Base-by-base conservation (phyloP, 371 early-diverging fungal genomes). In the Rhizopus stolonifer region DNA sequence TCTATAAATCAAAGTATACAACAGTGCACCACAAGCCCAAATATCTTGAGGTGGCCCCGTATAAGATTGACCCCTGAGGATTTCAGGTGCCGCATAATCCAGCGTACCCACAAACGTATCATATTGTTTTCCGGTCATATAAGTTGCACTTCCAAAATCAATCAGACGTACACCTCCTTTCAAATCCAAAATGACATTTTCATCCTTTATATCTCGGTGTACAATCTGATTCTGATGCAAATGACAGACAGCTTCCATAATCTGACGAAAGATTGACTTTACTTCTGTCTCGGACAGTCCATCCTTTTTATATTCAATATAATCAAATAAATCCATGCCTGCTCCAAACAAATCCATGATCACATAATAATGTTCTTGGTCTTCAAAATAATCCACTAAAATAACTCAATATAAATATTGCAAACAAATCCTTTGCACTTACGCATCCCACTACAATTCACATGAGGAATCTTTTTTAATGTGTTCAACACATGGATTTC, bases 141-240 rank as follows among this genome's bases (percentile, higher is more conserved):
- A 85, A n/a, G 87, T 82, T 0, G 81, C 77, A 11, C 80, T 80
- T 17, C 88, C 88, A 70, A 88, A 88, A 54, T 87, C 88, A 46
- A 88, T 84, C 42, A 88, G 52, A 38, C 80, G 69, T 10, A 80
- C 76, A 18, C 61, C 68, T 32, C 68, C 65, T 25, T 77, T 50
- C 18, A 76, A 67, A 52, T 81, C 82, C 4, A 88, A 59, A 46
- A 89, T 81, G n/a, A 90, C 79, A 52, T 88, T 90, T 54, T 90
- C 88, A 50, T 90, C 90, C 72, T 87, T 84, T 58, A 85, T 83
- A 52, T 84, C 84, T 32, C 93, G 70, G 60, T 93, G 93, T n/a
- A 89, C 87, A 52, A 93, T 88, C 11, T 76, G 77, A 50, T 79
- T 65, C 10, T 67, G 56, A 61, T 93, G 92, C 19, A 90, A 52